Conservation (phyloP, 257 asterid species). For the Linderniella brevidens region DNA sequence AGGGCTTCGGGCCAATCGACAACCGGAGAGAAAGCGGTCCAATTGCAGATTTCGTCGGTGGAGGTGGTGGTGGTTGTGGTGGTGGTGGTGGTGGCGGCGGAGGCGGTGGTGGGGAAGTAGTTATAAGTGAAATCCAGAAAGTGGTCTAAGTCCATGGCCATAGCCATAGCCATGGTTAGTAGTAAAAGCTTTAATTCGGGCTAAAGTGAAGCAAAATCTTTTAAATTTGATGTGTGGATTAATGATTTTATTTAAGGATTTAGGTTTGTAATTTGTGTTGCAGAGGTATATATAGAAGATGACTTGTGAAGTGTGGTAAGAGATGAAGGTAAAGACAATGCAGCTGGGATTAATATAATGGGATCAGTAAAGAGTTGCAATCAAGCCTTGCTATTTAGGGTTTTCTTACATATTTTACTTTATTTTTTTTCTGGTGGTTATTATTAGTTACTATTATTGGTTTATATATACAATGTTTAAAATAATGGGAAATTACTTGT, state of each 20-base stretch:
- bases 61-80: no score
- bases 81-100: conserved; percentile 6
- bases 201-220: background rate
- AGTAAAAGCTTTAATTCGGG: no score
- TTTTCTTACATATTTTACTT: no score
- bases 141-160: conserved; percentile 37
- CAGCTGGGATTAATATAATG: background rate
- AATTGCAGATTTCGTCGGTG: conserved; percentile 26
- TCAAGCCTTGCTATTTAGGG: no score
- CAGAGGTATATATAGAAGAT: no score
- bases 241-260: conserved; percentile 2
- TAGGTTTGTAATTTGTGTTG: background rate
- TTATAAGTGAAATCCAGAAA: conserved; percentile 16
- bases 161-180: conserved; percentile 24
- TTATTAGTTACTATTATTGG: no score
- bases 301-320: background rate
- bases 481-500: no score
- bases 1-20: conserved; percentile 63
- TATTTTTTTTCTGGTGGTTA: no score
- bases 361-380: no score
- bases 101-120: no score
- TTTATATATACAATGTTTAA: no score
- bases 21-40: conserved; percentile 55
- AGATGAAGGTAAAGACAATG: no score
- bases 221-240: background rate